Evolutionary conservation across 2,329 filamentous ascomycete species (phyloP).

Genomic region (Dactylellina parvicollis): DNA sequence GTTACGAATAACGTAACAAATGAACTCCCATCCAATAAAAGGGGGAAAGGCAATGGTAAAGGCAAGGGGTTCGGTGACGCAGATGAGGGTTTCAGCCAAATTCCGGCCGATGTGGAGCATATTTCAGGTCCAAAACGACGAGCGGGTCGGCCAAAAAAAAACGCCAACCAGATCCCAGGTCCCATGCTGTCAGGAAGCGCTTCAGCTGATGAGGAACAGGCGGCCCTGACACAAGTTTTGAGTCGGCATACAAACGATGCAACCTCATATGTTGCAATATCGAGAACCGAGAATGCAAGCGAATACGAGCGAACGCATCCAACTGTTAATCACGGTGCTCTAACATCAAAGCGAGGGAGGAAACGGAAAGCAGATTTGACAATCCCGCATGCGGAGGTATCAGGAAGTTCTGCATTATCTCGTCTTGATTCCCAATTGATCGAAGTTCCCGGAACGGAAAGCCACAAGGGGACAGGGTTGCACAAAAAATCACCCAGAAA

Average conservation of each 20-base stretch:
- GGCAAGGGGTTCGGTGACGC: background rate
- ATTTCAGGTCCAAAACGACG: conserved; percentile 50
- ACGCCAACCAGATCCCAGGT: background rate
- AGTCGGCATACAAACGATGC: too few species aligned
- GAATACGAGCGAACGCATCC: background rate
- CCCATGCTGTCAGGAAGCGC: background rate
- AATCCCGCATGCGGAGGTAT: too few species aligned
- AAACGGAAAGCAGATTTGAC: conserved; percentile 33
- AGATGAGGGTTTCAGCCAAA: too few species aligned
- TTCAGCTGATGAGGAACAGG: too few species aligned
- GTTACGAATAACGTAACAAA: too few species aligned
- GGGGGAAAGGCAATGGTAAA: background rate
- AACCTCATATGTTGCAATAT: too few species aligned
- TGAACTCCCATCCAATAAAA: too few species aligned
- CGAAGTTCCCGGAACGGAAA: too few species aligned
- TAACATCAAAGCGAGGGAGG: conserved; percentile 36
- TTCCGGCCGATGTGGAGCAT: background rate
- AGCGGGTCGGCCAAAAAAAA: conserved; percentile 46
- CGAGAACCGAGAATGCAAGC: background rate
- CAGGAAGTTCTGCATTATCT: too few species aligned
- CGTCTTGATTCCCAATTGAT: too few species aligned
- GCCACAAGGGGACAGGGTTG: background rate
- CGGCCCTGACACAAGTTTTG: too few species aligned
- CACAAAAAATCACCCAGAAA: conserved; percentile 55
- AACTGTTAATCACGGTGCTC: background rate